phyloP scores from a whole-genome alignment of 306 rosid genomes.

The Sechiopsis laciniata region DNA sequence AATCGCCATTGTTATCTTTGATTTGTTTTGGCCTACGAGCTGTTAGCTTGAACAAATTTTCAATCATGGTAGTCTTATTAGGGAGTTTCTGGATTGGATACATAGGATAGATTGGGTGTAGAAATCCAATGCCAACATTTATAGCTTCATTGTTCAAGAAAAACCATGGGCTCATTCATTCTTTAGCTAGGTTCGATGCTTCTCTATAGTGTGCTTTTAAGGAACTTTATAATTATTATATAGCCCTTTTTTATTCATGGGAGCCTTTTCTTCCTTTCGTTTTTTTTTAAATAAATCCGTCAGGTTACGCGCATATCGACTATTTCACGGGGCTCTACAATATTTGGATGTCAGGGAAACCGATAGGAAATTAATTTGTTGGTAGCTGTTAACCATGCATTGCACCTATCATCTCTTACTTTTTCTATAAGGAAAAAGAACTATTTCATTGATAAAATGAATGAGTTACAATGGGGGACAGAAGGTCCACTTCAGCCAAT shows the following conservation, averaged over 20 bases:
- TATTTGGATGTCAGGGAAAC: too few relatives aligned
- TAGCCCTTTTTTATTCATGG: background rate
- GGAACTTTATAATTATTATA: background rate
- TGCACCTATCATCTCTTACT: too few relatives aligned
- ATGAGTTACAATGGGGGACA: too few relatives aligned
- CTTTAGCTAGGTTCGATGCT: background rate
- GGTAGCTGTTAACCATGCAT: too few relatives aligned
- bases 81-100: background rate
- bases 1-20: background rate
- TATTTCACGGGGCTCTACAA: too few relatives aligned
- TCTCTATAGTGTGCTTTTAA: background rate
- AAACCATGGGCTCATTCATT: background rate
- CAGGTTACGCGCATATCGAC: too few relatives aligned
- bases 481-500: too few relatives aligned
- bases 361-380: too few relatives aligned
- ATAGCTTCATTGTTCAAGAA: background rate
- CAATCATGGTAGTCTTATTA: background rate
- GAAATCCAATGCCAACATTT: background rate
- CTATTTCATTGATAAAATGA: too few relatives aligned
- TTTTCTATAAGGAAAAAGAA: too few relatives aligned
- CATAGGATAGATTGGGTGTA: background rate
- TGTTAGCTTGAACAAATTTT: background rate
- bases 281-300: too few relatives aligned
- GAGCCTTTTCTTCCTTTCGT: background rate
- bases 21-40: background rate